Conservation (phyloP, 2,329 filamentous ascomycete genomes). For the Aspergillus quadrilineatus region DNA sequence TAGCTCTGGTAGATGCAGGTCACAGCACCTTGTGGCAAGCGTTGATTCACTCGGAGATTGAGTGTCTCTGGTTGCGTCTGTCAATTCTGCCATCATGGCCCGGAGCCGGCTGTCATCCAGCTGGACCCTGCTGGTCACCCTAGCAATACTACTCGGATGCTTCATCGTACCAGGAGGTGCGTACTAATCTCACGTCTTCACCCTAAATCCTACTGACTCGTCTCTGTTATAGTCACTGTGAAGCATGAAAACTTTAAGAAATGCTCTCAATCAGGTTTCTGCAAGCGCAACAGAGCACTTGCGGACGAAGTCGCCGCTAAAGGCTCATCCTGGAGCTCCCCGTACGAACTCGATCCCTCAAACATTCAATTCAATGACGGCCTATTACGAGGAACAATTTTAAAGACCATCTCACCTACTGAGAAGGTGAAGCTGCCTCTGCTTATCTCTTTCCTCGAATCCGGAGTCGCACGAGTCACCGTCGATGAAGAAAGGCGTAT, state of each 20-base stretch:
- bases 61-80: constrained; percentile 34
- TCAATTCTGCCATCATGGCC: constrained; percentile 47
- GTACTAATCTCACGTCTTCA: constrained; percentile 22
- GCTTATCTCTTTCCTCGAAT: constrained; percentile 83
- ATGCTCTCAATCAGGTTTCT: constrained; percentile 94
- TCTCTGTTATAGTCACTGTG: constrained; percentile 64
- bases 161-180: constrained; percentile 66
- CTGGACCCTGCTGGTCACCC: constrained; percentile 65
- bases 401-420: constrained; percentile 70
- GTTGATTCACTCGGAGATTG: constrained; percentile 29
- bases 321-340: constrained; percentile 70
- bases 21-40: constrained; percentile 21
- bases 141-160: constrained; percentile 59
- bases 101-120: constrained; percentile 53
- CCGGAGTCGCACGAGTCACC: constrained; percentile 80
- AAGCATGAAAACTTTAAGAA: constrained; percentile 98
- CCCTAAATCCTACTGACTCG: background rate
- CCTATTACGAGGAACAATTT: constrained; percentile 73
- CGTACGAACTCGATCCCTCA: constrained; percentile 72
- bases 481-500: constrained; percentile 89
- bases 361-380: constrained; percentile 76
- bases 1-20: constrained; percentile 33
- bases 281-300: constrained; percentile 87
- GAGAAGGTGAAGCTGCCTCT: constrained; percentile 78
- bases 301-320: constrained; percentile 72